Conservation (phyloP, 2,329 filamentous ascomycete species). For the Aspergillus novofumigatus region DNA sequence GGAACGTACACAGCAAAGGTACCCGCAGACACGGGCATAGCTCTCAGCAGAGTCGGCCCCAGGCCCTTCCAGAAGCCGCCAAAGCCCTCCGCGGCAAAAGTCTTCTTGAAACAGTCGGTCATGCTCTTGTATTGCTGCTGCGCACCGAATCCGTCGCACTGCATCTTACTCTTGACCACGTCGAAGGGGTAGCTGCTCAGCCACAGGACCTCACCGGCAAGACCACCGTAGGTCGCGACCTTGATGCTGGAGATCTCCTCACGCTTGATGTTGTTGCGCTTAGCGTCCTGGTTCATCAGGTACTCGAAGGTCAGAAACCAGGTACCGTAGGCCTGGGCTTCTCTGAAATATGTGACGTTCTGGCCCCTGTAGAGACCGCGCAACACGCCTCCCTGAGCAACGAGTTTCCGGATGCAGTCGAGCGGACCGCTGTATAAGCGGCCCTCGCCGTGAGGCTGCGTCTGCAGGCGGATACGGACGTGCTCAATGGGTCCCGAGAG, state of each 20-base stretch:
- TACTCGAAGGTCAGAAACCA: slow-evolving; percentile 97
- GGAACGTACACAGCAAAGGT: slow-evolving; percentile 74
- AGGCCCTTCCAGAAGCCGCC: slow-evolving; percentile 94
- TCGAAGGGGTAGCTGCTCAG: slow-evolving; percentile 91
- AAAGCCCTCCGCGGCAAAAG: slow-evolving; percentile 69
- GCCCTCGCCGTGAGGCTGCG: slow-evolving; percentile 80
- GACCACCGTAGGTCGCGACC: slow-evolving; percentile 84
- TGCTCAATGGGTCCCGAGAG: slow-evolving; percentile 94
- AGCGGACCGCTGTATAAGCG: slow-evolving; percentile 78
- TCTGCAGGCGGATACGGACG: slow-evolving; percentile 91
- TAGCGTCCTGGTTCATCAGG: slow-evolving; percentile 86
- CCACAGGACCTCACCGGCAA: slow-evolving; percentile 94
- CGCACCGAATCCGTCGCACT: slow-evolving; percentile 83
- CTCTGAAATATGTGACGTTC: slow-evolving; percentile 77
- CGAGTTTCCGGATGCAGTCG: slow-evolving; percentile 86
- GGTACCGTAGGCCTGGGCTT: slow-evolving; percentile 89
- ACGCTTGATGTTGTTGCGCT: slow-evolving; percentile 69
- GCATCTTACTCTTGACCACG: slow-evolving; percentile 99
- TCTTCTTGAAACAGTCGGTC: slow-evolving; percentile 85
- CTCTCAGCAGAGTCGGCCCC: slow-evolving; percentile 81
- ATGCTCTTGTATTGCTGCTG: slow-evolving; percentile 72
- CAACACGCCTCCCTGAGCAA: slow-evolving; percentile 62
- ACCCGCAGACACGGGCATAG: slow-evolving; percentile 96
- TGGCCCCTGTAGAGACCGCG: slow-evolving; percentile 81
- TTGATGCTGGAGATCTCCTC: slow-evolving; percentile 78